Base-by-base conservation (phyloP, 2,329 filamentous ascomycete genomes). In the Nothomitra cinnamomea region DNA sequence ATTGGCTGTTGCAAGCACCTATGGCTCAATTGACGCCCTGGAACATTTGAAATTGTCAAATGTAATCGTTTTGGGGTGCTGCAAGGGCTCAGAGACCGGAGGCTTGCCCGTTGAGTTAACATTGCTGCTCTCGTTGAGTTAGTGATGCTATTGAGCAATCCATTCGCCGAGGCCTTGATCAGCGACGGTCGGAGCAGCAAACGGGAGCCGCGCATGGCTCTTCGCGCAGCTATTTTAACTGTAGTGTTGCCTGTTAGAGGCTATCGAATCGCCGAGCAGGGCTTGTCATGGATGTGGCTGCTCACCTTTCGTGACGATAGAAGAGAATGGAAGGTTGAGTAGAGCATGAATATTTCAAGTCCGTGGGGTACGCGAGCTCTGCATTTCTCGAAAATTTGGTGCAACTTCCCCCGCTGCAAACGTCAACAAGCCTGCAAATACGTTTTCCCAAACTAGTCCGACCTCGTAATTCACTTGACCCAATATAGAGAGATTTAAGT, bases 121-220 rank as follows among this genome's bases (percentile, higher is more conserved):
- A n/a, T 15, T 8, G 43, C 21, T 24, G 43, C 21, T 35, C 24
- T n/a, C 21, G 24, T 49, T 35, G 15, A 35, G 28, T 2, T 15
- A 21, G 43, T 28, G 22, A 48, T 12, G 5, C 43, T 22, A 25
- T 13, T 17, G n/a, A 48, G 21, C n/a, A 32, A 32, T 32, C 4
- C 28, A 32, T 32, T 32, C 28, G 21, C 19, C 10, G n/a, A n/a
- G 13, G 43, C 25, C 21, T 17, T 32, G 22, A 28, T 7, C 24
- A 13, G 8, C 12, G 45, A n/a, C 15, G 32, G 32, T 49, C 45
- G 45, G 32, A 49, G 15, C 12, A 22, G 24, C 45, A 35, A 22
- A 35, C 24, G 5, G 25, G 24, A 49, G 45, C 45, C 45, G 45
- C 45, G 45, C 45, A 49, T 49, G 45, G 45, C 45, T 49, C 45